A percentile compares a stretch with the other conserved stretches of the same genome.
Conservation (phyloP, 2,329 filamentous ascomycete species). For the Keithomyces neogunnii region DNA sequence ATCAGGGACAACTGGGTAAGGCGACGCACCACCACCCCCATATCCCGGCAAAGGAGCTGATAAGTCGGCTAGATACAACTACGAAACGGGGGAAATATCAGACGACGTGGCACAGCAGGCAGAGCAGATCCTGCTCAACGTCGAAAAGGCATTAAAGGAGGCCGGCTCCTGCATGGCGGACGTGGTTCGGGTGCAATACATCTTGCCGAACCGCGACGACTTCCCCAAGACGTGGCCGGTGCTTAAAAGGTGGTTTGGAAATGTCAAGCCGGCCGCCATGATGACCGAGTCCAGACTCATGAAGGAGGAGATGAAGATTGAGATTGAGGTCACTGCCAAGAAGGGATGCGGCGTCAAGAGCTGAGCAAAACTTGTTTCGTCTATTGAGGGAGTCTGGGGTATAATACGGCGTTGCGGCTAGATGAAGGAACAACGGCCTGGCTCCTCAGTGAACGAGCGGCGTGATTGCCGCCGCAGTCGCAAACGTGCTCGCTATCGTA, state of each 20-base stretch:
- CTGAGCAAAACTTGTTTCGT: not conserved
- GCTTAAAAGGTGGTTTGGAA: slow-evolving; percentile 39
- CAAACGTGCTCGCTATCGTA: slow-evolving; percentile 51
- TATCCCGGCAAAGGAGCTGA: not conserved
- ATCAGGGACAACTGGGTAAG: slow-evolving; percentile 45
- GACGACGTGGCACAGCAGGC: slow-evolving; percentile 36
- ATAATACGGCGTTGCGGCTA: too few relatives aligned
- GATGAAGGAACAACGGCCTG: not conserved
- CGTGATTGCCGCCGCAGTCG: slow-evolving; percentile 30
- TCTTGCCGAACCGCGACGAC: slow-evolving; percentile 37
- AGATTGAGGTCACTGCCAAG: slow-evolving; percentile 34
- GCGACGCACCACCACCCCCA: not conserved
- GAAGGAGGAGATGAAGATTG: slow-evolving; percentile 39
- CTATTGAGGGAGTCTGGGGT: not conserved
- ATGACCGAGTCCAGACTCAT: slow-evolving; percentile 44
- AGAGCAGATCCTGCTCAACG: slow-evolving; percentile 40
- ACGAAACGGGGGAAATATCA: slow-evolving; percentile 36
- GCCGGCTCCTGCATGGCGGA: slow-evolving; percentile 35
- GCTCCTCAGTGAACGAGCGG: slow-evolving; percentile 17
- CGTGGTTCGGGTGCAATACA: slow-evolving; percentile 43
- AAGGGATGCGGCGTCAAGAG: slow-evolving; percentile 14
- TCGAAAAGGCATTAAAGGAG: slow-evolving; percentile 33
- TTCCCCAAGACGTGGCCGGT: slow-evolving; percentile 42
- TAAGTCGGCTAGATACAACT: slow-evolving; percentile 35
- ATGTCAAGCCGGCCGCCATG: slow-evolving; percentile 42